Conservation (phyloP, 495 filamentous ascomycete genomes). For the Pyronema domesticum region DNA sequence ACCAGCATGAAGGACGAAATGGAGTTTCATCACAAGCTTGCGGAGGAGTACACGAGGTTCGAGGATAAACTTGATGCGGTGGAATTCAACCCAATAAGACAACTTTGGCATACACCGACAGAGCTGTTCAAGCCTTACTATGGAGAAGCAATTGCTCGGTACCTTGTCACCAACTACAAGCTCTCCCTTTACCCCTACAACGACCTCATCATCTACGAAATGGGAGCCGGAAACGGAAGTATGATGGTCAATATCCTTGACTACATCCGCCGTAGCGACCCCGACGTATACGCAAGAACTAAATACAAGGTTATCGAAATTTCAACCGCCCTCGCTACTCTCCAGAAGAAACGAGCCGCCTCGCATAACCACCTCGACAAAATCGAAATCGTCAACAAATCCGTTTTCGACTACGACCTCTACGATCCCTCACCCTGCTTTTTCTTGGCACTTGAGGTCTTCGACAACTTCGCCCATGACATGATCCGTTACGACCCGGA, state of each 20-base stretch:
- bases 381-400: conserved; percentile 84
- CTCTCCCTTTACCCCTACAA: conserved; percentile 85
- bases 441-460: conserved; percentile 95
- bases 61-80: conserved; percentile 69
- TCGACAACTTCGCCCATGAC: conserved; percentile 97
- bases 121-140: conserved; percentile 95
- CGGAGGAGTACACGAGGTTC: conserved; percentile 67
- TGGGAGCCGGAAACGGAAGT: conserved; percentile 93
- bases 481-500: conserved; percentile 64
- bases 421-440: conserved; percentile 83
- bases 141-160: conserved; percentile 86
- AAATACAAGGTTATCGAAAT: conserved; percentile 95
- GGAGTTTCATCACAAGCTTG: conserved; percentile 58
- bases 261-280: conserved; percentile 78
- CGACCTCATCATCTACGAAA: conserved; percentile 96
- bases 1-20: conserved; percentile 58
- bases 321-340: conserved; percentile 52
- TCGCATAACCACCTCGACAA: conserved; percentile 58
- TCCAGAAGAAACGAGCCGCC: conserved; percentile 45
- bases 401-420: conserved; percentile 82
- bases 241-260: conserved; percentile 97
- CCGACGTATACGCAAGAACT: conserved; percentile 83
- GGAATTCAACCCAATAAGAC: conserved; percentile 51
- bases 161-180: conserved; percentile 89
- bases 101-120: conserved; percentile 97